Evolutionary conservation across 257 asterid species (phyloP).

Genomic region (Nicotiana noctiflora): DNA sequence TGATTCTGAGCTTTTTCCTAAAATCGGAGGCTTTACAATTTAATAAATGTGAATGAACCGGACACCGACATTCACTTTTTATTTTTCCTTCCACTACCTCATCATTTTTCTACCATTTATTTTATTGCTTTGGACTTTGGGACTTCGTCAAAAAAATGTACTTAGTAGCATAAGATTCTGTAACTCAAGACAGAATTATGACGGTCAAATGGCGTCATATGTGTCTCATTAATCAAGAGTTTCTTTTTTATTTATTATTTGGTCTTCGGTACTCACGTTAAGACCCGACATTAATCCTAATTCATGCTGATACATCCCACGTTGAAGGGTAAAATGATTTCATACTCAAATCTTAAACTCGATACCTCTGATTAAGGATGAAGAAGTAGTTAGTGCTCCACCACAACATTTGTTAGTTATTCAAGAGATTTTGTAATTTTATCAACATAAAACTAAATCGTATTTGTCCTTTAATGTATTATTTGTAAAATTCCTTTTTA

Average conservation of each 20-base stretch:
- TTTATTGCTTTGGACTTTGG: background rate
- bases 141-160: background rate
- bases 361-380: too few relatives aligned
- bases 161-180: background rate
- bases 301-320: fast-evolving
- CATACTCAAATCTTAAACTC: too few relatives aligned
- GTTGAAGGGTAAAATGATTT: too few relatives aligned
- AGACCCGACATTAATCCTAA: too few relatives aligned
- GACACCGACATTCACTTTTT: background rate
- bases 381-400: too few relatives aligned
- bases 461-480: background rate
- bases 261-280: too few relatives aligned
- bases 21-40: background rate
- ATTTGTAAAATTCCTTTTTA: background rate
- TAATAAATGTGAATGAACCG: background rate
- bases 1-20: background rate
- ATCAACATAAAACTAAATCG: too few relatives aligned
- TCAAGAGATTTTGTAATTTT: too few relatives aligned
- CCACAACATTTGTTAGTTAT: too few relatives aligned
- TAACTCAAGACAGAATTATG: background rate
- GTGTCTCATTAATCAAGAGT: background rate
- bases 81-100: background rate
- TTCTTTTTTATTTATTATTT: background rate
- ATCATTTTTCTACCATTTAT: background rate
- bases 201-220: background rate